Evolutionary conservation across 2,329 filamentous ascomycete genomes (phyloP).

Genomic region (Ceratocystis eucalypticola): DNA sequence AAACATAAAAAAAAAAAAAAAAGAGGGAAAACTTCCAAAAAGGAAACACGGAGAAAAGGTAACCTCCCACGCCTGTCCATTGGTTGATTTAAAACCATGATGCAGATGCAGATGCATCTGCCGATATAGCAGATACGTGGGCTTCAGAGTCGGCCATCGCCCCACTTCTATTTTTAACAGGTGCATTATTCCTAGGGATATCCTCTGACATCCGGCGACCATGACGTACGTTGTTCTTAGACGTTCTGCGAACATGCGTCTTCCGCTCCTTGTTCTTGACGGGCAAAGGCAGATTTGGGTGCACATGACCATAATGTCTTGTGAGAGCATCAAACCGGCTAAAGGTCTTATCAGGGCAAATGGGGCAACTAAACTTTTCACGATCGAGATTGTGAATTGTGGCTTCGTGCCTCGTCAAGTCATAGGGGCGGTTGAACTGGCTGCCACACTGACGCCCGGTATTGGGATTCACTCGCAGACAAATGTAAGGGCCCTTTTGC

Average conservation of each 20-base stretch:
- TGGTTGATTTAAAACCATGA: neutral
- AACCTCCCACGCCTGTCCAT: neutral
- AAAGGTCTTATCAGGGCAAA: constrained; percentile 96
- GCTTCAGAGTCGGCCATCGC: neutral
- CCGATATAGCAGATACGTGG: neutral
- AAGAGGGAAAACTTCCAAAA: neutral
- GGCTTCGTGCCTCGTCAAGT: constrained; percentile 89
- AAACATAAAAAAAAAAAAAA: neutral
- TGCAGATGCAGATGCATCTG: neutral
- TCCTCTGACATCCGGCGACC: constrained; percentile 1
- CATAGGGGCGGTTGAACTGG: constrained; percentile 88
- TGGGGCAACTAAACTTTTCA: constrained; percentile 81
- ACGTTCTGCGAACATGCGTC: constrained; percentile 4
- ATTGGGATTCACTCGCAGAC: constrained; percentile 83
- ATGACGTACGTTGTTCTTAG: neutral
- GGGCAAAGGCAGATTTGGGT: constrained; percentile 75
- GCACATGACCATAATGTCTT: constrained; percentile 84
- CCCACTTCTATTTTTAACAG: neutral
- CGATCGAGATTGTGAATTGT: constrained; percentile 94
- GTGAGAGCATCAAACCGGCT: constrained; percentile 90
- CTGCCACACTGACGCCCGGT: constrained; percentile 70
- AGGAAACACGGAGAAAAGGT: neutral
- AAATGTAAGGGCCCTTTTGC: constrained; percentile 86
- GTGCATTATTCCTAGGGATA: neutral
- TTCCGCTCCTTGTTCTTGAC: constrained; percentile 35